Evolutionary conservation across 257 asterid genomes (phyloP), one percentile per base, ranked within the genome.

Genomic region (Handroanthus guayacan): DNA sequence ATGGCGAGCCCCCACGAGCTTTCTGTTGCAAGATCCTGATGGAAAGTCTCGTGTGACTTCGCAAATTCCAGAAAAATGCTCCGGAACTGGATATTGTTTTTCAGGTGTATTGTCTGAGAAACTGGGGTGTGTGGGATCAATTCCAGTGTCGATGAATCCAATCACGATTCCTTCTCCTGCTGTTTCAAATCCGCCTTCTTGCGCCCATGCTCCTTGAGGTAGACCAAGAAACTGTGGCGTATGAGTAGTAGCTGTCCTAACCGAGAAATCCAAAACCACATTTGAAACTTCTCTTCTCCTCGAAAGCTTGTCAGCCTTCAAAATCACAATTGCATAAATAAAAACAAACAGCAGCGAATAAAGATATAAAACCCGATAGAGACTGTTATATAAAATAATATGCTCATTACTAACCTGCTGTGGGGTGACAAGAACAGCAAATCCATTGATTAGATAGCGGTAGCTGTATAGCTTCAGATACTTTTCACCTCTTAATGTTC

Each of bases 91-190:
- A 78, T 87, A 95, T 6, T 90, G 88, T 72, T 87, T 87, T 41
- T 69, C 92, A 16, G 94, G 86, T 58, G 86, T 50, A 62, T 82
- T 69, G 72, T 91, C 98, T 8, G 97, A 82, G 81, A 95, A 95
- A 88, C 99, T 95, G 20, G 93, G 95, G 75, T 95, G 99, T 2
- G 84, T 83, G 47, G 98, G 99, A 84, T 93, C 99, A 20, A 95
- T 89, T 69, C 99, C 99, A 3, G 99, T 93, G 84, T 95, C 99
- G 8, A 95, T 78, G 72, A 95, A 86, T 71, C 98, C 99, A 69
- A 95, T 91, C 75, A 95, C 99, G 48, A 95, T 45, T 76, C 98
- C 97, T 87, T 91, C 98, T 69, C 99, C 99, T 14, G 99, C 99
- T 39, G 85, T 86, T 80, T 87, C 94, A 73, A 83, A 86, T 51